Evolutionary conservation across 768 basidiomycete species (phyloP).

Genomic region (Suillus occidentalis): DNA sequence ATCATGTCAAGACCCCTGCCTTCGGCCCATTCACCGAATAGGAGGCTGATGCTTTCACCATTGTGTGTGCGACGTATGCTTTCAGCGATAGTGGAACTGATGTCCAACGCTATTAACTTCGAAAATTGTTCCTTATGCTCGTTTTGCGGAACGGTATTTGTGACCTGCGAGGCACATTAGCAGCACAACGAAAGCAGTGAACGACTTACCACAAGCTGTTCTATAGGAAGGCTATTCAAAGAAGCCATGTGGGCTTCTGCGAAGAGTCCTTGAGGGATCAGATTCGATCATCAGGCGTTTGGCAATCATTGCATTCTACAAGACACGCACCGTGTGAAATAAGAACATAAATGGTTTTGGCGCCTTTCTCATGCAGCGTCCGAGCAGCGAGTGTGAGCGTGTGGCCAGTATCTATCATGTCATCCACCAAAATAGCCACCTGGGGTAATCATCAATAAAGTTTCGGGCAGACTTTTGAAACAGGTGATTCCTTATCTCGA

Average conservation of each 20-base stretch:
- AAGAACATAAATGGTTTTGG: slow-evolving; percentile 80
- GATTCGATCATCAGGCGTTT: slow-evolving; percentile 6
- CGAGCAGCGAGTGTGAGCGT: slow-evolving; percentile 85
- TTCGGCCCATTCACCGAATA: slow-evolving; percentile 84
- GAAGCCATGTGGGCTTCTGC: slow-evolving; percentile 71
- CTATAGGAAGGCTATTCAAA: slow-evolving; percentile 72
- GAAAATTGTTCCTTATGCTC: slow-evolving; percentile 59
- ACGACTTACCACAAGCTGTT: slow-evolving; percentile 76
- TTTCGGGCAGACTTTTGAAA: not conserved
- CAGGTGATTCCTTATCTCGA: slow-evolving; percentile 66
- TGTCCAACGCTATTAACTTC: slow-evolving; percentile 88
- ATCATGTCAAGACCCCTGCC: slow-evolving; percentile 30
- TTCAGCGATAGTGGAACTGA: slow-evolving; percentile 91
- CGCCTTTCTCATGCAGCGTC: slow-evolving; percentile 88
- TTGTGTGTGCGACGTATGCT: slow-evolving; percentile 94
- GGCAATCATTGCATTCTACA: slow-evolving; percentile 1
- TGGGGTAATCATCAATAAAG: slow-evolving; percentile 27
- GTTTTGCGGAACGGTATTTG: slow-evolving; percentile 90
- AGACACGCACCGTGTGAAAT: slow-evolving; percentile 80
- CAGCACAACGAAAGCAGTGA: not conserved
- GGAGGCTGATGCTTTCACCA: slow-evolving; percentile 86
- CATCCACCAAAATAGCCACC: slow-evolving; percentile 95
- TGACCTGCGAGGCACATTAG: slow-evolving; percentile 55
- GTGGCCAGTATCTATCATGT: slow-evolving; percentile 95
- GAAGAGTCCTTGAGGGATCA: slow-evolving; percentile 57